Percentiles rank a stretch among this genome's conserved stretches.
phyloP scores from a whole-genome alignment of 169 alveolate genomes.

The Sarcocystis neurona region DNA sequence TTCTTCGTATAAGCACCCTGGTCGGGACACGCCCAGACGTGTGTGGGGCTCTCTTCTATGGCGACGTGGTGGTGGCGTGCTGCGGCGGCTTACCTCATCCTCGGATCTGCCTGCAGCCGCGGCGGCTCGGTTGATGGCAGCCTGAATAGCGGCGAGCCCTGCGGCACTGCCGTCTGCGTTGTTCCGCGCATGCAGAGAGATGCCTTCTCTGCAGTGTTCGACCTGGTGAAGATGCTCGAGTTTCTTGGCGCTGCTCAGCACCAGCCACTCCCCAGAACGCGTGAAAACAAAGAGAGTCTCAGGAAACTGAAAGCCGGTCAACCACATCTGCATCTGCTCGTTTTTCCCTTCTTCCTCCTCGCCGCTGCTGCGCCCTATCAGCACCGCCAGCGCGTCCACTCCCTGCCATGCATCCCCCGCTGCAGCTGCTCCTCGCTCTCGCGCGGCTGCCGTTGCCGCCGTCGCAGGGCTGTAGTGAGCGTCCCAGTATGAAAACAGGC shows the following conservation, averaged over 20 bases:
- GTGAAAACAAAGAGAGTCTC: conserved; percentile 84
- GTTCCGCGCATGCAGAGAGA: neutral
- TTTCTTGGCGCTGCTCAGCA: conserved; percentile 85
- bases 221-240: conserved; percentile 64
- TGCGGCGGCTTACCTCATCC: conserved; percentile 4
- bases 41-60: too few species aligned
- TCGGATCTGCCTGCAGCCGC: neutral
- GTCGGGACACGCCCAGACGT: too few species aligned
- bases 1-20: too few species aligned
- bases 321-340: conserved; percentile 75
- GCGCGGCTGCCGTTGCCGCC: too few species aligned
- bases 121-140: neutral
- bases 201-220: conserved; percentile 17
- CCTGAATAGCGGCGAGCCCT: neutral
- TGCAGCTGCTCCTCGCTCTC: too few species aligned
- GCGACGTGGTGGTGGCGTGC: too few species aligned
- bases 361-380: neutral
- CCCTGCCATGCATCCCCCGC: conserved; percentile 32
- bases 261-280: conserved; percentile 74
- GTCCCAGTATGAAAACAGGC: conserved; percentile 24
- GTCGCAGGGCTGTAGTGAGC: too few species aligned
- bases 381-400: conserved; percentile 1
- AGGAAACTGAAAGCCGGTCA: conserved; percentile 88
- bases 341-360: conserved; percentile 23
- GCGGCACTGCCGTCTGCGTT: conserved; percentile 13